phyloP scores from a whole-genome alignment of 1,139 yeast genomes.

The Hansenula lynferdii region DNA sequence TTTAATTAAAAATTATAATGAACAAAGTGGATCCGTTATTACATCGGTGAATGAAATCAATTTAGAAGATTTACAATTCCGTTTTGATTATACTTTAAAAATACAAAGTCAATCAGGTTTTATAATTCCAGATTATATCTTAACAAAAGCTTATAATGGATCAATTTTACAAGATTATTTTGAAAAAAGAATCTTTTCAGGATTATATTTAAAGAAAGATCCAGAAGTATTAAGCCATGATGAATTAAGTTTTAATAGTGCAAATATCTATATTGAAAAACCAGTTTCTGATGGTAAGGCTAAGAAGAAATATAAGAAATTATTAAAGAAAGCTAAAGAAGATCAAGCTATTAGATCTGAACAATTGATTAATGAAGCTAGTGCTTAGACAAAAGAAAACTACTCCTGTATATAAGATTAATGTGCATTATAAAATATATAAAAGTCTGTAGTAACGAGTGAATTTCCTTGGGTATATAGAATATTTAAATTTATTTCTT shows the following conservation, averaged over 20 bases:
- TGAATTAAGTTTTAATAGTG: constrained; percentile 38
- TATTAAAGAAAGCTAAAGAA: constrained; percentile 36
- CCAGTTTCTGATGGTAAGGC: constrained; percentile 35
- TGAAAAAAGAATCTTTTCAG: constrained; percentile 38
- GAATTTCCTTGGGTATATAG: neutral
- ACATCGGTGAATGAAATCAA: constrained; percentile 14
- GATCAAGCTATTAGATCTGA: constrained; percentile 33
- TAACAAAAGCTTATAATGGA: constrained; percentile 48
- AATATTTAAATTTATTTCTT: constrained; percentile 3
- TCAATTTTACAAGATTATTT: constrained; percentile 42
- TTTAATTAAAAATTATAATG: constrained; percentile 23
- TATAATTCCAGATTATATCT: constrained; percentile 58
- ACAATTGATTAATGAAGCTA: constrained; percentile 30
- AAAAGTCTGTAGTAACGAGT: neutral
- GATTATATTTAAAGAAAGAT: constrained; percentile 55
- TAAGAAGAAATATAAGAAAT: constrained; percentile 35
- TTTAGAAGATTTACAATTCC: constrained; percentile 43
- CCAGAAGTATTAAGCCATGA: constrained; percentile 74
- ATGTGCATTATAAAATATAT: neutral
- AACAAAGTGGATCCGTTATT: constrained; percentile 9
- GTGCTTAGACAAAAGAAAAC: no score
- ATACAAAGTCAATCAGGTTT: constrained; percentile 60
- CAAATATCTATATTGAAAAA: constrained; percentile 43
- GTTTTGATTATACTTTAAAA: constrained; percentile 55
- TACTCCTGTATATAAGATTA: constrained; percentile 2